Base-by-base conservation (phyloP, 73 alveolate genomes). In the Paramecium octaurelia region DNA sequence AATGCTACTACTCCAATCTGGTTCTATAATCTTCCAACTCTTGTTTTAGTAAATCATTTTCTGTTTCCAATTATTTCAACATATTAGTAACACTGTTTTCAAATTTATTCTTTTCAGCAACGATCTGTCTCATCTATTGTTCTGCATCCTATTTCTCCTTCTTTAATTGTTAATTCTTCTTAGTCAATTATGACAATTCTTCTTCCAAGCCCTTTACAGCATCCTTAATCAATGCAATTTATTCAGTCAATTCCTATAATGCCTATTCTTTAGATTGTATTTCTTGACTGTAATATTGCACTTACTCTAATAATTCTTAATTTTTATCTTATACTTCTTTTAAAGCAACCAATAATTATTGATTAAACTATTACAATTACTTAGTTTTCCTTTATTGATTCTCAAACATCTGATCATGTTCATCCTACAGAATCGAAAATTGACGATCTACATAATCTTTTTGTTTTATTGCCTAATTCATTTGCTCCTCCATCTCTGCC, bases 361-460 rank as follows among this genome's bases (percentile, higher is more conserved):
- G 14, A 43, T 80, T 80, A 20, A 80, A 80, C 48, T 80, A 35
- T 80, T 80, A 43, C 57, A 80, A 43, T 80, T 80, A 46, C 57
- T 80, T 80, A 0, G 75, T 80, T 80, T 80, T 80, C 50, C 38
- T 80, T 24, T 80, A 80, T 31, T 34, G 21, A 80, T 80, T 80
- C 6, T 80, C 91, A 80, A 80, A 80, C 91, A 80, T 80, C 18
- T 34, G 16, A 80, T 80, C 91, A 80, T 80, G 91, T 80, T 80
- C 91, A 6, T 80, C 91, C 35, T 43, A 80, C 2, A 80, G 31
- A 23, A 80, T 44, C 9, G 10, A 21, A 43, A 43, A 80, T 80
- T 80, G 46, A 21, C 29, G 48, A 20, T 80, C 91, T 8, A 36
- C 75, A 80, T 80, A 80, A 43, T 42, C 91, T 80, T 80, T 80